Conservation (phyloP, 164 flowering plant genomes). For the Annona squamosa region DNA sequence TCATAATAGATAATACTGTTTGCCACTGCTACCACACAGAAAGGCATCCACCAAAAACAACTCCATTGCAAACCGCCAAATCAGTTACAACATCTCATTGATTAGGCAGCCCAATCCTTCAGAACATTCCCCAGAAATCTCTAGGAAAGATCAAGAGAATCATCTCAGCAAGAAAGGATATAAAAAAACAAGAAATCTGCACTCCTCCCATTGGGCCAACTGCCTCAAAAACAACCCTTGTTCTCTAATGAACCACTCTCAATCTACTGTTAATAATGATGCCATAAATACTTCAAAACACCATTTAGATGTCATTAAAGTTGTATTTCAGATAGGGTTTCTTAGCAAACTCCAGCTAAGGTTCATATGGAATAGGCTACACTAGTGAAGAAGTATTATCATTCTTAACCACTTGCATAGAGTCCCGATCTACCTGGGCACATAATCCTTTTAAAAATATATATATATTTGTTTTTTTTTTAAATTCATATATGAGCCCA, state of each 20-base stretch:
- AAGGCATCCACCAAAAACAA: conserved; percentile 1
- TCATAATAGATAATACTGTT: conserved; percentile 21
- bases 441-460: neutral
- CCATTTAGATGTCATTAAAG: too few species aligned
- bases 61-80: conserved; percentile 1
- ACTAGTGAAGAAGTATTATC: neutral
- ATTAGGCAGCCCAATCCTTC: neutral
- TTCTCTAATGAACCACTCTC: neutral
- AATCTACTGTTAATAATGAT: neutral
- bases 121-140: conserved; percentile 1
- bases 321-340: too few species aligned
- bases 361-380: too few species aligned
- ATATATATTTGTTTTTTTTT: too few species aligned
- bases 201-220: neutral
- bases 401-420: neutral
- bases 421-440: neutral
- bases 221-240: neutral
- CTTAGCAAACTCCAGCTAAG: too few species aligned
- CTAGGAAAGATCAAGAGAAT: neutral
- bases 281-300: neutral
- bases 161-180: neutral
- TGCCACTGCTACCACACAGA: conserved; percentile 15
- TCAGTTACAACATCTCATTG: neutral
- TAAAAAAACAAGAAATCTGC: neutral
- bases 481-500: too few species aligned